Evolutionary conservation across 1,139 yeast species (phyloP).

Genomic region (Hyphopichia wangnamkhiaoensis): DNA sequence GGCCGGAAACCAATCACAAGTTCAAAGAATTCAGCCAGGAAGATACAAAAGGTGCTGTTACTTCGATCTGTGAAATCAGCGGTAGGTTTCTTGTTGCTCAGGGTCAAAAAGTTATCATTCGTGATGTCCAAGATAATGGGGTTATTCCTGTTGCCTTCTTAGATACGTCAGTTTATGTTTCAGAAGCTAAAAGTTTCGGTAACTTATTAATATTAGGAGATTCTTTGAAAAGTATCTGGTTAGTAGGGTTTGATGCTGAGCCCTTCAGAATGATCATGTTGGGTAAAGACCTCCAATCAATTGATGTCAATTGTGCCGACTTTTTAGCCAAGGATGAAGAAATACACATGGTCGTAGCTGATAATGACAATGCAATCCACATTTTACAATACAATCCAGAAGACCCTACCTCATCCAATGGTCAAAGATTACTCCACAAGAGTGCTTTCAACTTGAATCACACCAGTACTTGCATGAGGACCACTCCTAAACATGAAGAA

Average conservation of each 20-base stretch:
- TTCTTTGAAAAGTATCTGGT: conserved; percentile 73
- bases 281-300: conserved; percentile 69
- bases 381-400: conserved; percentile 89
- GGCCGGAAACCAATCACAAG: conserved; percentile 80
- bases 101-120: conserved; percentile 80
- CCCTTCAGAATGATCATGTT: conserved; percentile 84
- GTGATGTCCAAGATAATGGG: conserved; percentile 83
- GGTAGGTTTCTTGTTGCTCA: conserved; percentile 86
- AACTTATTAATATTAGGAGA: conserved; percentile 81
- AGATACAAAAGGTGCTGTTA: conserved; percentile 81
- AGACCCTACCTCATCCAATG: conserved; percentile 79
- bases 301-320: conserved; percentile 69
- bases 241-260: conserved; percentile 91
- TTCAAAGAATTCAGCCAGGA: conserved; percentile 77
- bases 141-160: conserved; percentile 92
- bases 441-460: conserved; percentile 73
- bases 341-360: conserved; percentile 68
- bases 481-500: conserved; percentile 49
- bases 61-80: conserved; percentile 75
- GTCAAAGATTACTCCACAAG: conserved; percentile 70
- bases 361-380: conserved; percentile 68
- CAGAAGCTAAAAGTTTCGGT: conserved; percentile 81
- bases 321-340: conserved; percentile 73
- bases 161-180: conserved; percentile 77
- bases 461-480: conserved; percentile 56